These are phyloP conservation scores for Melanogaster broomeanus DNA, from an alignment of 768 basidiomycete genomes.

Conservation along the genomic window DNA sequence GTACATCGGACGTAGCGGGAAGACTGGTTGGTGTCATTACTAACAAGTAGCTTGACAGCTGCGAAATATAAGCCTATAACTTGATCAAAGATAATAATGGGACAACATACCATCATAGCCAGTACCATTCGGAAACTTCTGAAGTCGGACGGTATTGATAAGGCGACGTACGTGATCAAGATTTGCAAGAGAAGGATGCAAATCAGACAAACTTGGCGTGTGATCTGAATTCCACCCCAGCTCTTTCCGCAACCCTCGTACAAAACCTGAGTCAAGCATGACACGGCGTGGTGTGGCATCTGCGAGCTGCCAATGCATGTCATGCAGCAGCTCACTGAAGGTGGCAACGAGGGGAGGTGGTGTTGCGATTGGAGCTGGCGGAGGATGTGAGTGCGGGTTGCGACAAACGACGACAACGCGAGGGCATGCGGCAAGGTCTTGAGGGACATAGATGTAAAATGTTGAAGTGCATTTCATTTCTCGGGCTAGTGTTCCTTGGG, in stretches of 20 bases:
- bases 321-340: conserved; percentile 11
- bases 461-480: not conserved
- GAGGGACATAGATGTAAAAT: conserved; percentile 8
- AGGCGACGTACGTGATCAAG: conserved; percentile 22
- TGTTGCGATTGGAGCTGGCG: conserved; percentile 3
- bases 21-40: not conserved
- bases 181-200: conserved; percentile 21
- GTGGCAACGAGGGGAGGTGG: conserved; percentile 7
- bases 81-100: not conserved
- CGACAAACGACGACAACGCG: conserved; percentile 6
- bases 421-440: conserved; percentile 8
- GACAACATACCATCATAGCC: conserved; percentile 22
- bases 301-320: conserved; percentile 26
- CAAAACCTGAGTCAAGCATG: conserved; percentile 25
- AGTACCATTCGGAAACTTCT: conserved; percentile 22
- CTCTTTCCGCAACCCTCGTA: conserved; percentile 4
- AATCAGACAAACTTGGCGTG: conserved; percentile 7
- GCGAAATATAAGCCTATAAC: too few relatives aligned
- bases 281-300: conserved; percentile 29
- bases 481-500: conserved; percentile 10
- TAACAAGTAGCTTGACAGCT: not conserved
- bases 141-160: conserved; percentile 16
- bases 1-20: conserved; percentile 20
- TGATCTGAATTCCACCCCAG: conserved; percentile 14
- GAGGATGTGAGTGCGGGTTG: conserved; percentile 11